Conservation (phyloP, 1,284 basidiomycete genomes). For the Boletus coffeatus region DNA sequence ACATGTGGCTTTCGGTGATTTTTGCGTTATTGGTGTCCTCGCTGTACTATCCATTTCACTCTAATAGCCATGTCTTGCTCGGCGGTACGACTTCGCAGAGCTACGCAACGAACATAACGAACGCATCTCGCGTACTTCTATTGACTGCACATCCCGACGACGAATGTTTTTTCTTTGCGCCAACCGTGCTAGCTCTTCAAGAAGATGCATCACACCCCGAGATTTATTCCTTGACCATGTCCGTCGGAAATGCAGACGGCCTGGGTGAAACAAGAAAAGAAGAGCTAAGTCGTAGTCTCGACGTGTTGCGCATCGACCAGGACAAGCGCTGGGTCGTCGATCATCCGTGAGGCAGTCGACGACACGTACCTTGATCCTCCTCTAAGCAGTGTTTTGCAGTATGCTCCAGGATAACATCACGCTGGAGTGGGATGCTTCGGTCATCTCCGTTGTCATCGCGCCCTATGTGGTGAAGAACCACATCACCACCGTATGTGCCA, state of each 20-base stretch:
- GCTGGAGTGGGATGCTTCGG: slow-evolving; percentile 55
- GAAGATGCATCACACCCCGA: slow-evolving; percentile 20
- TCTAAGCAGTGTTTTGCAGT: slow-evolving; percentile 35
- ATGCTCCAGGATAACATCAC: slow-evolving; percentile 78
- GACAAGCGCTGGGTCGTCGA: slow-evolving; percentile 62
- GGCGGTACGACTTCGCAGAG: not conserved
- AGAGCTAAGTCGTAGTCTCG: slow-evolving; percentile 70
- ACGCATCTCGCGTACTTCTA: slow-evolving; percentile 44
- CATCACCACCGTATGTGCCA: slow-evolving; percentile 57
- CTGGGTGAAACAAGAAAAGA: slow-evolving; percentile 56
- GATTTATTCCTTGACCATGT: slow-evolving; percentile 56
- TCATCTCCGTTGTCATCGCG: slow-evolving; percentile 57
- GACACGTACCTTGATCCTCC: not conserved
- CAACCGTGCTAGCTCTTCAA: slow-evolving; percentile 59
- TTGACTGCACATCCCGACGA: slow-evolving; percentile 91
- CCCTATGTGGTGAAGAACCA: slow-evolving; percentile 54
- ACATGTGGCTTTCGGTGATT: slow-evolving; percentile 23
- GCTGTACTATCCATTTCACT: slow-evolving; percentile 25
- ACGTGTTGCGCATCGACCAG: slow-evolving; percentile 60
- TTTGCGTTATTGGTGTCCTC: slow-evolving; percentile 20
- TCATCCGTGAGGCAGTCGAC: slow-evolving; percentile 47
- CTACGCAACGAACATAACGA: slow-evolving; percentile 3
- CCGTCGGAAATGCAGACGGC: slow-evolving; percentile 76
- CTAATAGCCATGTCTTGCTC: slow-evolving; percentile 19
- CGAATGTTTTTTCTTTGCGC: slow-evolving; percentile 90